phyloP scores from a whole-genome alignment of 176 grass and related monocot species.

The Panicum miliaceum region DNA sequence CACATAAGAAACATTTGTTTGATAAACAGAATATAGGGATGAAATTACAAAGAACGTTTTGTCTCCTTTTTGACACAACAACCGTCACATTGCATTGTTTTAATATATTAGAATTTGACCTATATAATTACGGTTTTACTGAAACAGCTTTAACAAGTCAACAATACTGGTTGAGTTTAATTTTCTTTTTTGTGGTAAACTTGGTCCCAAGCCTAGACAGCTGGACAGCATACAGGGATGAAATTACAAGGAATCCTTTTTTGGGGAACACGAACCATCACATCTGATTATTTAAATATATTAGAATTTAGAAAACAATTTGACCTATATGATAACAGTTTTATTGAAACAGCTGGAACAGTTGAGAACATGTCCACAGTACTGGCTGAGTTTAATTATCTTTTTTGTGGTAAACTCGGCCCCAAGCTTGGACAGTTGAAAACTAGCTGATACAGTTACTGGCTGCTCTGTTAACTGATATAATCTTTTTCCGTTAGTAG shows the following conservation, averaged over 20 bases:
- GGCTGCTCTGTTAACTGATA: slow-evolving; percentile 17
- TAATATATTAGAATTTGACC: not conserved
- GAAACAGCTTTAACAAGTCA: not conserved
- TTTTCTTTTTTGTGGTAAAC: no score
- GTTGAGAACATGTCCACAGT: not conserved
- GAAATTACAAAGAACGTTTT: not conserved
- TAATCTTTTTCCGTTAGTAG: slow-evolving; percentile 21
- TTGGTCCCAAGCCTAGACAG: no score
- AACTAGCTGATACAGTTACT: not conserved
- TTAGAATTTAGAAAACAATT: not conserved
- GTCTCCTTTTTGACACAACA: not conserved
- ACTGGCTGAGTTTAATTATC: not conserved
- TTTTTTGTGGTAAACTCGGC: not conserved
- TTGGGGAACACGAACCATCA: not conserved
- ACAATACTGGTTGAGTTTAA: no score
- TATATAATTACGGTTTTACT: not conserved
- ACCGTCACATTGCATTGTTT: not conserved
- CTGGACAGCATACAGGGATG: not conserved
- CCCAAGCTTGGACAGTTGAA: not conserved
- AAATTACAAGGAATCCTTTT: slow-evolving; percentile 1
- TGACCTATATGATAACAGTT: not conserved
- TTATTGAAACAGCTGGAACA: not conserved
- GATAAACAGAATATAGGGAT: not conserved
- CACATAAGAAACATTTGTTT: not conserved
- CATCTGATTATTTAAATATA: slow-evolving; percentile 3